Conservation (phyloP, 495 filamentous ascomycete genomes). For the Annulohypoxylon moriforme region DNA sequence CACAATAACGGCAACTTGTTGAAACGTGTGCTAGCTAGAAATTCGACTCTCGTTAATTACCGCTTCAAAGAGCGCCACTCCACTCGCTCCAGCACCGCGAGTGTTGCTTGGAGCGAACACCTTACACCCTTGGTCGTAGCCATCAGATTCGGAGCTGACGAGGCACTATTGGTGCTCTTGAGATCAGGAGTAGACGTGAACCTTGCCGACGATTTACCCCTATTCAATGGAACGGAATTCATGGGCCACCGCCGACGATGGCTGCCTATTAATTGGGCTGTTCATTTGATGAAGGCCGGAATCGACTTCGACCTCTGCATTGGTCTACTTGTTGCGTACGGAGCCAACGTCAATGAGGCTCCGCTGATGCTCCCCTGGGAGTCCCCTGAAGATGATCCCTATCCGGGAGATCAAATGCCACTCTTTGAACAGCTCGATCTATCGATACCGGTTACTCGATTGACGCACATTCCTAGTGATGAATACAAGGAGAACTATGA, state of each 20-base stretch:
- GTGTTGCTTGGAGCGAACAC: background rate
- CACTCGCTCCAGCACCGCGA: background rate
- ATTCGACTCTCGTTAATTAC: background rate
- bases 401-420: background rate
- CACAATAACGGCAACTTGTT: background rate
- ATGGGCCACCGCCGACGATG: background rate
- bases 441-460: background rate
- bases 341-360: slow-evolving; percentile 17
- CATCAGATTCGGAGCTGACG: background rate
- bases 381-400: too few relatives aligned
- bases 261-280: slow-evolving; percentile 24
- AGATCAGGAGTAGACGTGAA: background rate
- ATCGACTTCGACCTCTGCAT: slow-evolving; percentile 1
- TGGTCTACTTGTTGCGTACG: background rate
- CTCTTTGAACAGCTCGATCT: background rate
- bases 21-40: background rate
- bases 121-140: slow-evolving; percentile 9
- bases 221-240: background rate
- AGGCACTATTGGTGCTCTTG: background rate
- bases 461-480: background rate
- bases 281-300: background rate
- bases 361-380: background rate
- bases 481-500: background rate
- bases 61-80: background rate
- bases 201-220: background rate